Base-by-base conservation (phyloP, 306 rosid species). In the Trifolium fragiferum region DNA sequence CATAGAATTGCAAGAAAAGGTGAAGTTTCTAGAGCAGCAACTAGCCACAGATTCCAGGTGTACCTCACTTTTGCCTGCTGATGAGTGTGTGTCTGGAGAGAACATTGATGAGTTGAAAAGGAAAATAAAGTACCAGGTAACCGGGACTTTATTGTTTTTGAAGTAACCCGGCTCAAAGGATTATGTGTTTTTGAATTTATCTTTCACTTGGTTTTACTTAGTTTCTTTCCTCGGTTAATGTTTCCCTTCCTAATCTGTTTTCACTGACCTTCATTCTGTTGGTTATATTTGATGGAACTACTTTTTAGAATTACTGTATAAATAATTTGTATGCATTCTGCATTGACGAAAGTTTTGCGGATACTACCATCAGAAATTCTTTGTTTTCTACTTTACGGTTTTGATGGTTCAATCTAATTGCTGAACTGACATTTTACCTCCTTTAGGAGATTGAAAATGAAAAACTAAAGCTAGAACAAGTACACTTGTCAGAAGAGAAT, bases 391-490 rank as follows among this genome's bases (percentile, higher is more conserved):
- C 11, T 63, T 58, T 77, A 32, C 21, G 38, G 59, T 30, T 69
- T 15, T 66, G 66, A 61, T 66, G 66, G 55, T 66, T 77, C 7
- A 41, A 73, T 80, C 78, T 37, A 14, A 76, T 57, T 25, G 20
- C 67, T 25, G 25, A 66, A 57, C 16, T 72, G 57, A 21, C 51
- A 55, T 43, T 64, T 84, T 78, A 30, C 60, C 46, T 66, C 40
- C 35, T 68, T 69, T 86, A 95, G 99, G 99, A 90, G 86, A 89
- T 87, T 77, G 98, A 90, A 81, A 92, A 92, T 86, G 98, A 95
- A 84, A 95, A 85, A 11, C 81, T 90, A 74, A 95, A 86, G 81
- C 86, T 89, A 76, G 97, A 92, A 70, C 94, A 88, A 51, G 98
- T 92, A 73, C 93, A 87, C 13, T 84, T 86, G 59, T 90, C 97